These are phyloP conservation scores for Linum tenue DNA, from an alignment of 345 rosid genomes.

Conservation along the genomic window DNA sequence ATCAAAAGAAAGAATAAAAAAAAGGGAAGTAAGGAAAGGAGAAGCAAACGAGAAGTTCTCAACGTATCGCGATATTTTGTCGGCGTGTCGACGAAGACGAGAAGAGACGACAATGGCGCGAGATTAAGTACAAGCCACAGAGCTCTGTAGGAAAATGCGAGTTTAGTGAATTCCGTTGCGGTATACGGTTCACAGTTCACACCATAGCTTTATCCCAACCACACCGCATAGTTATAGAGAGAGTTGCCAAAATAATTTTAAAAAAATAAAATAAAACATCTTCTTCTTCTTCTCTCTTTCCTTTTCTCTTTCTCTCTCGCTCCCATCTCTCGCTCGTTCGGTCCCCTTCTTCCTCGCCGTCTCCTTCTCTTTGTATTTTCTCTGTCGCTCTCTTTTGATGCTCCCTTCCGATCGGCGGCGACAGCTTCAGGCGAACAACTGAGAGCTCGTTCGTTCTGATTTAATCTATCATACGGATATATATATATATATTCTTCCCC, in stretches of 20 bases:
- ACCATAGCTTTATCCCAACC: not conserved
- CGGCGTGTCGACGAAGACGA: not conserved
- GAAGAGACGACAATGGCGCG: not conserved
- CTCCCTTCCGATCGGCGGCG: not conserved
- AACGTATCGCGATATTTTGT: not conserved
- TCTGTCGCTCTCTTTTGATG: not conserved
- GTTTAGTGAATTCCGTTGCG: not conserved
- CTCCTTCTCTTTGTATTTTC: not conserved
- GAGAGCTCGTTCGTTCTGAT: not conserved
- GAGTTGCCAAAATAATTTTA: not conserved
- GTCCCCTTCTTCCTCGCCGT: not conserved
- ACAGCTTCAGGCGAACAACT: not conserved
- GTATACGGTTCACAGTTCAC: not conserved
- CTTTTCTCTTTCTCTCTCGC: not conserved
- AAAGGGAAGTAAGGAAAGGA: not conserved
- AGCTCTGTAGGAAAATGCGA: not conserved
- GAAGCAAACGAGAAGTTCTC: not conserved
- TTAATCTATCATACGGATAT: not conserved
- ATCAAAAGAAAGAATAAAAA: not conserved
- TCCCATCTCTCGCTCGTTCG: constrained; percentile 18
- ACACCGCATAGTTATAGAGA: not conserved
- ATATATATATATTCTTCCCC: not conserved
- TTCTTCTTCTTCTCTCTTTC: not conserved
- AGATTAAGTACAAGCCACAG: no score
- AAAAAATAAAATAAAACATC: not conserved